Percentiles rank a stretch among this genome's conserved stretches.
These are phyloP conservation scores for Aureobasidium sp. DNA, from an alignment of 2,329 filamentous ascomycete species.

Conservation along the genomic window DNA sequence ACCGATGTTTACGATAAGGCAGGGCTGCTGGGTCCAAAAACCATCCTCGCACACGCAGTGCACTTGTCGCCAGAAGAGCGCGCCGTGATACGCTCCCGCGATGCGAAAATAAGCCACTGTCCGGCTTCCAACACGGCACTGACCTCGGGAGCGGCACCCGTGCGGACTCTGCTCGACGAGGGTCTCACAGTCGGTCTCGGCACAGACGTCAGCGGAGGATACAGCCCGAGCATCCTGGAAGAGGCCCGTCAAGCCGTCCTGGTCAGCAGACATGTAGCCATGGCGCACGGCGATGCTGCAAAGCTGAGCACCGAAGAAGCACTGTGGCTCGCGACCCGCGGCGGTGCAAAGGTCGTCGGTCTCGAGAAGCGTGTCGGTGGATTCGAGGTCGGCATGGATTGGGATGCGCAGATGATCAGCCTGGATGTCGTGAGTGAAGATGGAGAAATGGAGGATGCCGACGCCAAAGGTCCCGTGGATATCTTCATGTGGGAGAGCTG, in stretches of 20 bases:
- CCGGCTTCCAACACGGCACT: slow-evolving; percentile 79
- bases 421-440: slow-evolving; percentile 39
- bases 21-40: slow-evolving; percentile 60
- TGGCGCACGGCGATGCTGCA: slow-evolving; percentile 38
- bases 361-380: slow-evolving; percentile 62
- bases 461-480: slow-evolving; percentile 57
- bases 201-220: slow-evolving; percentile 86
- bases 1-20: slow-evolving; percentile 68
- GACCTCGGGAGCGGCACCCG: slow-evolving; percentile 66
- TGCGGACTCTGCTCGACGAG: slow-evolving; percentile 63
- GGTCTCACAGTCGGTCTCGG: slow-evolving; percentile 77
- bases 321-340: slow-evolving; percentile 77
- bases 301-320: slow-evolving; percentile 81
- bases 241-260: slow-evolving; percentile 73
- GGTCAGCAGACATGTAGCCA: slow-evolving; percentile 63
- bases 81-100: slow-evolving; percentile 49
- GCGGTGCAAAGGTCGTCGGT: slow-evolving; percentile 74
- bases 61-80: slow-evolving; percentile 64
- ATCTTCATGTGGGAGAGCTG: slow-evolving; percentile 88
- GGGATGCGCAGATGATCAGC: slow-evolving; percentile 78
- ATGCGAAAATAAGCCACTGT: slow-evolving; percentile 70
- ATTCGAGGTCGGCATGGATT: slow-evolving; percentile 81
- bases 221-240: slow-evolving; percentile 70
- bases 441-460: slow-evolving; percentile 30
- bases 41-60: slow-evolving; percentile 77